Evolutionary conservation across 805 yeast genomes (phyloP).

Genomic region (Zygotorulaspora sp.): DNA sequence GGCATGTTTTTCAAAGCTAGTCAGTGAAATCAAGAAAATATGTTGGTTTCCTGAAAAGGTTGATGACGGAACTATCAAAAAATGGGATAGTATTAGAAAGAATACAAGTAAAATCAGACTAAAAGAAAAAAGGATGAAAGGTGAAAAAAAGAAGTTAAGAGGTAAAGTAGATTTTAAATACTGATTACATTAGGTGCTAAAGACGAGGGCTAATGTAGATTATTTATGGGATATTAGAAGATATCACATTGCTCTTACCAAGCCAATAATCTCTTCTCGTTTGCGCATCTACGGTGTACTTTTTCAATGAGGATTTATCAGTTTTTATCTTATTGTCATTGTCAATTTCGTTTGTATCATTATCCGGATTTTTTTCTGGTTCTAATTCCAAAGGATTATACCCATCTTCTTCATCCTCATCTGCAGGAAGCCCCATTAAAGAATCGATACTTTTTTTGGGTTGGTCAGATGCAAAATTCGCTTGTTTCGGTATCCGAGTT

Average conservation of each 20-base stretch:
- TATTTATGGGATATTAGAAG: slow-evolving; percentile 1
- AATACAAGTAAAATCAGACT: slow-evolving; percentile 37
- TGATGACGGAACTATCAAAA: slow-evolving; percentile 41
- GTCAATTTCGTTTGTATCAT: slow-evolving; percentile 2
- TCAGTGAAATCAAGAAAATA: slow-evolving; percentile 44
- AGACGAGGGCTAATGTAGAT: not conserved
- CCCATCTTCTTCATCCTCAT: slow-evolving; percentile 26
- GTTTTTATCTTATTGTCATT: not conserved
- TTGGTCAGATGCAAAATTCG: not conserved
- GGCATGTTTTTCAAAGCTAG: slow-evolving; percentile 57
- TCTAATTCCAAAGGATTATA: slow-evolving; percentile 20
- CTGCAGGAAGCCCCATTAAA: slow-evolving; percentile 27
- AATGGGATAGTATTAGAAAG: slow-evolving; percentile 45
- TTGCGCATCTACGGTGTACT: slow-evolving; percentile 30
- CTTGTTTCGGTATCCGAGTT: not conserved
- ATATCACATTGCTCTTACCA: slow-evolving; percentile 26
- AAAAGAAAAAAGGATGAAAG: slow-evolving; percentile 35
- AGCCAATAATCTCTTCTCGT: slow-evolving; percentile 35
- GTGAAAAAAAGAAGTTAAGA: slow-evolving; percentile 39
- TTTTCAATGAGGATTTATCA: slow-evolving; percentile 12
- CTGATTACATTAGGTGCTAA: slow-evolving; percentile 2
- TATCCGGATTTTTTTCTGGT: slow-evolving; percentile 1
- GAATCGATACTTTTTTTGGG: slow-evolving; percentile 16
- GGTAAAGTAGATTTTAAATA: slow-evolving; percentile 12
- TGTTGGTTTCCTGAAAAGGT: slow-evolving; percentile 48